These are phyloP conservation scores for Hevea brasiliensis DNA, from an alignment of 345 rosid species.

Conservation along the genomic window DNA sequence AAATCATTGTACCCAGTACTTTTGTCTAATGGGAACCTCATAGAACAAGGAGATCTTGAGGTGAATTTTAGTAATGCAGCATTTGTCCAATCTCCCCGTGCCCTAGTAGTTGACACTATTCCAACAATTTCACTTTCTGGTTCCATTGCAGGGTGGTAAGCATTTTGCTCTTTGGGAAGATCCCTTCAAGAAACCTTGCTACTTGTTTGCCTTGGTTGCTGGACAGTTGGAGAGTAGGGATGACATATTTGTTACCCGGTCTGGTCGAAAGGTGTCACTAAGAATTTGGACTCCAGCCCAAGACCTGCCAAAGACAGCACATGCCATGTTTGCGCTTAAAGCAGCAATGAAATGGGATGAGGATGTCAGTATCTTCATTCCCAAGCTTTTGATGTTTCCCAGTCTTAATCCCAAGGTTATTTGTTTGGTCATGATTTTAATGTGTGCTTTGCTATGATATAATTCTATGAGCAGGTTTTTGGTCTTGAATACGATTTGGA, in stretches of 20 bases:
- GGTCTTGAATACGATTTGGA: slow-evolving; percentile 97
- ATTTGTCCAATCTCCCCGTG: background rate
- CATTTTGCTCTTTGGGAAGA: slow-evolving; percentile 97
- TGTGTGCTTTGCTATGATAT: background rate
- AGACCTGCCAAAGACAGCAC: slow-evolving; percentile 90
- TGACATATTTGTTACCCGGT: slow-evolving; percentile 70
- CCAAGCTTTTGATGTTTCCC: background rate
- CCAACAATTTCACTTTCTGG: background rate
- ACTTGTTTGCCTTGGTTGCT: slow-evolving; percentile 93
- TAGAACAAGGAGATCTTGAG: slow-evolving; percentile 78
- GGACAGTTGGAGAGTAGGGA: slow-evolving; percentile 91
- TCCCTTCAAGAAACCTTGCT: slow-evolving; percentile 96
- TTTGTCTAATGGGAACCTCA: slow-evolving; percentile 90
- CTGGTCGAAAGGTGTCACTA: slow-evolving; percentile 78
- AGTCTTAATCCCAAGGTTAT: background rate
- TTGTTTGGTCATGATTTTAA: slow-evolving; percentile 15
- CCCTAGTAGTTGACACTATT: background rate
- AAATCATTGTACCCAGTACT: slow-evolving; percentile 83
- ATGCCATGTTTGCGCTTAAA: slow-evolving; percentile 96
- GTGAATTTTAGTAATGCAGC: slow-evolving; percentile 32
- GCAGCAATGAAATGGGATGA: slow-evolving; percentile 99
- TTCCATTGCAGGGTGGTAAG: slow-evolving; percentile 63
- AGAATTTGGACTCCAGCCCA: slow-evolving; percentile 96
- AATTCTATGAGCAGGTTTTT: slow-evolving; percentile 63
- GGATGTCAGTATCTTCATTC: slow-evolving; percentile 54